phyloP scores from a whole-genome alignment of 2,329 filamentous ascomycete genomes.

The Alternaria atra region DNA sequence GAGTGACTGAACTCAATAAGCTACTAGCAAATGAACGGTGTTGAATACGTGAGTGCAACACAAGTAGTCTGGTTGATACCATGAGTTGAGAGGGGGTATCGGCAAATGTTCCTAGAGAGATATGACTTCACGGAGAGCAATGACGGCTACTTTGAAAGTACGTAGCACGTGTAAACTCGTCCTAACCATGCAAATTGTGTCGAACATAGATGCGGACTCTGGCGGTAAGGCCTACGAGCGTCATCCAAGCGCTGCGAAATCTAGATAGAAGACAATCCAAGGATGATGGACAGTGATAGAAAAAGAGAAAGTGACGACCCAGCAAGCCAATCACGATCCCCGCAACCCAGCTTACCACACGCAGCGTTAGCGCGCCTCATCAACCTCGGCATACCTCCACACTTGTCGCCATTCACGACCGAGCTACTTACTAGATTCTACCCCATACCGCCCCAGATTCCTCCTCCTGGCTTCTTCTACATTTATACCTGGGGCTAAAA shows the following conservation, averaged over 20 bases:
- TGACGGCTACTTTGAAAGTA: background rate
- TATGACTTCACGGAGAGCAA: background rate
- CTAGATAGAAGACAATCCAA: background rate
- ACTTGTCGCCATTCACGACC: background rate
- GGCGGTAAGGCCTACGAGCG: background rate
- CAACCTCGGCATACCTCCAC: conserved; percentile 17
- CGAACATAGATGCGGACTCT: background rate
- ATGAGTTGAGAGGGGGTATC: too few relatives aligned
- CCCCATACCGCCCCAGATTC: background rate
- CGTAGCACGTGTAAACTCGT: background rate
- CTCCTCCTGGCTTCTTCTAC: background rate
- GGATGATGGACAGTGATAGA: background rate
- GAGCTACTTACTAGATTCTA: background rate
- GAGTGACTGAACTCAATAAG: too few relatives aligned
- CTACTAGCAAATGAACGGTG: too few relatives aligned
- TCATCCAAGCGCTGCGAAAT: background rate
- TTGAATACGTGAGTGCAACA: too few relatives aligned
- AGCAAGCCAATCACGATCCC: conserved; percentile 13
- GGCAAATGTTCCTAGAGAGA: background rate
- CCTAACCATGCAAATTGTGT: background rate
- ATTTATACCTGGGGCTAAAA: background rate
- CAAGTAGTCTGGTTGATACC: too few relatives aligned
- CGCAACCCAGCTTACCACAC: conserved; percentile 1
- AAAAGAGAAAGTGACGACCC: background rate
- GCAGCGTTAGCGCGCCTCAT: background rate